Base-by-base conservation (phyloP, 1,139 yeast genomes). In the Candida buenavistaensis region DNA sequence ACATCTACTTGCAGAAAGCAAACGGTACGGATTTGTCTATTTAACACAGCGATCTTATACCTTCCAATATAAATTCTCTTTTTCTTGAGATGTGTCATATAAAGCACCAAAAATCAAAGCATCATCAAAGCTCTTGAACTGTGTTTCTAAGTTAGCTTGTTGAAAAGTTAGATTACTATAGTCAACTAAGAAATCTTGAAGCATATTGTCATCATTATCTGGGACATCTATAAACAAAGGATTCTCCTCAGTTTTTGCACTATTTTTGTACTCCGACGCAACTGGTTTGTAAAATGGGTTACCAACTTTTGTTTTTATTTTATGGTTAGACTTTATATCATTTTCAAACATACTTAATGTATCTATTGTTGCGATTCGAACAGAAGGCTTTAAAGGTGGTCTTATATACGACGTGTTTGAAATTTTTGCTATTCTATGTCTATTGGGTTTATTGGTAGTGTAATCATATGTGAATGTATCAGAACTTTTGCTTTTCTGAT, bases 341-440 rank as follows among this genome's bases (percentile, higher is more conserved):
- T 14, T 11, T 5, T 30, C 28, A 9, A 30, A 14, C 3, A 33
- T 43, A 11, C 26, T 21, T 14, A 46, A 32, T 2, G 41, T 40
- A 15, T 41, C 43, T 10, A 58, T 51, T 16, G 61, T 52, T 5
- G 59, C 53, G 14, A 56, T 55, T 12, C 57, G 53, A 11, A 57
- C 59, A 6, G 50, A 44, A 2, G 62, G 62, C 38, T 55, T 55
- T 35, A 53, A 37, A 6, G 52, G 49, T 6, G 46, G 46, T 23
- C 40, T 33, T 9, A 21, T 14, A 2, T 45, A 43, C 2, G n/a
- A n/a, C n/a, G n/a, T n/a, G n/a, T 47, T 37, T 4, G 32, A 19
- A 11, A 16, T 23, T 36, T 43, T 44, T 26, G 26, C 19, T 1
- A 43, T 29, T 24, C 32, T 37, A 11, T 33, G 29, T 14, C 26